These are phyloP conservation scores for Cyathus striatus DNA, from an alignment of 768 basidiomycete genomes.

Conservation along the genomic window DNA sequence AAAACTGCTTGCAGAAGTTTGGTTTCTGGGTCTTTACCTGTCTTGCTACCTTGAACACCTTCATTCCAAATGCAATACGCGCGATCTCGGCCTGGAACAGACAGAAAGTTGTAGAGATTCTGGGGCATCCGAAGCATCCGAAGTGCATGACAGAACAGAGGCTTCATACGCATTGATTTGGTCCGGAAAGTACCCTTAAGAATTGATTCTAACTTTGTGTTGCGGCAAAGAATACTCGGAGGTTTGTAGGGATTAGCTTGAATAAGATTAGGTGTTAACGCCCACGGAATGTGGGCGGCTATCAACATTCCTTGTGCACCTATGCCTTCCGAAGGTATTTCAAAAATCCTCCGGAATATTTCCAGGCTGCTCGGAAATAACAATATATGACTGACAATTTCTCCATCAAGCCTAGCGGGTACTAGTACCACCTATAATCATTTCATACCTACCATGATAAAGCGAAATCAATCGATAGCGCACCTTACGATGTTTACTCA, in stretches of 20 bases:
- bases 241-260: too few relatives aligned
- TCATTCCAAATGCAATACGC: slow-evolving; percentile 47
- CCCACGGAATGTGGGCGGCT: too few relatives aligned
- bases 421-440: slow-evolving; percentile 41
- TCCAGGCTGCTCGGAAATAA: slow-evolving; percentile 43
- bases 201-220: too few relatives aligned
- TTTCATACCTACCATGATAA: slow-evolving; percentile 2
- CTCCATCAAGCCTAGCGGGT: slow-evolving; percentile 40
- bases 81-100: slow-evolving; percentile 15
- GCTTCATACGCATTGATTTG: slow-evolving; percentile 15
- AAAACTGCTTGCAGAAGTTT: slow-evolving; percentile 36
- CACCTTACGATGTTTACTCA: slow-evolving; percentile 47
- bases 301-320: too few relatives aligned
- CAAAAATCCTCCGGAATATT: slow-evolving; percentile 33
- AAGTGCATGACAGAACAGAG: slow-evolving; percentile 31
- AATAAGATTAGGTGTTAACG: too few relatives aligned
- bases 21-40: slow-evolving; percentile 35
- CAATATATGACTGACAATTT: slow-evolving; percentile 48
- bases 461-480: too few relatives aligned
- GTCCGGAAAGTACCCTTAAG: too few relatives aligned
- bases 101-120: slow-evolving; percentile 41
- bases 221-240: too few relatives aligned
- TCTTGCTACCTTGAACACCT: slow-evolving; percentile 21
- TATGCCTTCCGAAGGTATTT: too few relatives aligned
- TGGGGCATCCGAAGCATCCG: slow-evolving; percentile 45